phyloP scores from a whole-genome alignment of 1,284 basidiomycete species.

The Ustilago hordei region DNA sequence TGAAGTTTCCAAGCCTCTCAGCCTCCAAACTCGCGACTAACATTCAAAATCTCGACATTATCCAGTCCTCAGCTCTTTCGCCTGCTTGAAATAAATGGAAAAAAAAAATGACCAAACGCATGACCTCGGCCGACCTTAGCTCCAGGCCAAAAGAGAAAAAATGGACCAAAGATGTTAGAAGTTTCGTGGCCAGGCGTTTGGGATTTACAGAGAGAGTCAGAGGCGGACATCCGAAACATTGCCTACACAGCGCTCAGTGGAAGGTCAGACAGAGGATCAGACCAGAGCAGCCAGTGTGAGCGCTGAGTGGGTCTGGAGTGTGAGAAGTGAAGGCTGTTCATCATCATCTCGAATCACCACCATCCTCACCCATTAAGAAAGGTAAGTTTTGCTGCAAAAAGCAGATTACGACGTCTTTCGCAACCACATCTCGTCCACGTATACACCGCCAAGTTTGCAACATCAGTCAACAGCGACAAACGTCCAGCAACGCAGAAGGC shows the following conservation, averaged over 20 bases:
- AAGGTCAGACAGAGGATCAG: conserved; percentile 1
- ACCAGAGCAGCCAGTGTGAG: not conserved
- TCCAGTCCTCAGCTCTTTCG: too few species aligned
- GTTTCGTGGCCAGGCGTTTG: too few species aligned
- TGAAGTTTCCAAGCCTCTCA: not conserved
- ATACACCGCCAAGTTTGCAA: not conserved
- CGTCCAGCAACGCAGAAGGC: not conserved
- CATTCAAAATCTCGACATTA: not conserved
- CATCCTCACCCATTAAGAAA: conserved; percentile 50
- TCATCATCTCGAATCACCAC: conserved; percentile 46
- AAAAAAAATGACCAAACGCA: too few species aligned
- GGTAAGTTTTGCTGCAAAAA: conserved; percentile 30
- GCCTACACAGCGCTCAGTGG: conserved; percentile 1
- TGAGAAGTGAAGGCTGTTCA: conserved; percentile 17
- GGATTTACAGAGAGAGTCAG: not conserved
- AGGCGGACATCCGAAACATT: too few species aligned
- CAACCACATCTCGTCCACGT: conserved; percentile 9
- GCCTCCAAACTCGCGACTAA: conserved; percentile 10
- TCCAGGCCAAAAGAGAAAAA: not conserved
- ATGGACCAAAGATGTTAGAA: not conserved
- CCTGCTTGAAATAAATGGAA: too few species aligned
- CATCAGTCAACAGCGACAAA: conserved; percentile 4
- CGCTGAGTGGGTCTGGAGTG: conserved; percentile 8
- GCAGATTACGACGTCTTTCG: conserved; percentile 16
- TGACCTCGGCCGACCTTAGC: not conserved